Evolutionary conservation across 129 eudicot genomes (phyloP).

Genomic region (sunflower (Helianthus annuus)): HanXRQr2.0-SUNRISE NC_035435.2:52616148-52616647

Average conservation of each 20-base stretch:
- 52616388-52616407: too few relatives aligned
- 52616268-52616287: background rate
- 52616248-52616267: slow-evolving; percentile 14
- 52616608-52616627: too few relatives aligned
- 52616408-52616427: background rate
- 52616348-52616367: background rate
- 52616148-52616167: slow-evolving; percentile 62
- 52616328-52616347: background rate
- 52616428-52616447: background rate
- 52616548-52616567: background rate
- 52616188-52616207: slow-evolving; percentile 99
- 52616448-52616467: background rate
- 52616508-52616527: background rate
- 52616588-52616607: background rate
- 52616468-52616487: background rate
- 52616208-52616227: slow-evolving; percentile 68
- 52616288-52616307: background rate
- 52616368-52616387: background rate
- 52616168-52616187: slow-evolving; percentile 94
- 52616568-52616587: background rate
- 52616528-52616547: slow-evolving; percentile 3
- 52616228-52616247: slow-evolving; percentile 64
- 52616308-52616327: background rate
- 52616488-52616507: background rate
- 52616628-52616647: too few relatives aligned